phyloP scores from a whole-genome alignment of 305 asterid species.

The Fraxinus ornus region DNA sequence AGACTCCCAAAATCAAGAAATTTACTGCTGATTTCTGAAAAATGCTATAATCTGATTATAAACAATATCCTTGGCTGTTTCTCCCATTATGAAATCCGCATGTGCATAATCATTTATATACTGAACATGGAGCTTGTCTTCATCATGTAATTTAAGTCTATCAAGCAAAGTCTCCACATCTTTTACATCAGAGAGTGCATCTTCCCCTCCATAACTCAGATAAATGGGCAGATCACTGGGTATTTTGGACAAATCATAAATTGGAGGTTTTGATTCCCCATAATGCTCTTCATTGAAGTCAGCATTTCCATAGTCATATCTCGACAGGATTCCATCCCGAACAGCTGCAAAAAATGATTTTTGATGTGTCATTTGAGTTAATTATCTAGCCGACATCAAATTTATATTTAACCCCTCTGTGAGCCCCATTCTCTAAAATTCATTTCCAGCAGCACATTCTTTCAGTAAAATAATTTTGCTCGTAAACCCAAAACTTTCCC shows the following conservation, averaged over 20 bases:
- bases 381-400: neutral
- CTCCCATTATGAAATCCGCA: constrained; percentile 72
- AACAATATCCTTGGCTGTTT: constrained; percentile 65
- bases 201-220: constrained; percentile 73
- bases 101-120: constrained; percentile 64
- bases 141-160: constrained; percentile 50
- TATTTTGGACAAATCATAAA: constrained; percentile 51
- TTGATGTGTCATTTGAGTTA: neutral
- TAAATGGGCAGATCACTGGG: constrained; percentile 65
- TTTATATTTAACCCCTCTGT: neutral
- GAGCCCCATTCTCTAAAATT: neutral
- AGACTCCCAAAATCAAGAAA: neutral
- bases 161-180: constrained; percentile 65
- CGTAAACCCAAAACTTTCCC: neutral
- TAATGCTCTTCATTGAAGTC: constrained; percentile 52
- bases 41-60: constrained; percentile 54
- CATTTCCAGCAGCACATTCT: neutral
- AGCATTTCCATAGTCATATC: constrained; percentile 57
- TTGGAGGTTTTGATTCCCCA: constrained; percentile 62
- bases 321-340: constrained; percentile 51
- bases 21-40: constrained; percentile 37
- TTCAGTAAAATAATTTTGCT: too few relatives aligned
- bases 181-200: constrained; percentile 54
- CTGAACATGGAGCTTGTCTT: constrained; percentile 62
- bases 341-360: constrained; percentile 42